A percentile compares a stretch with the other conserved stretches of the same genome.
These are phyloP conservation scores for Boletus pseudo-olivaceus DNA, from an alignment of 768 basidiomycete genomes.

Conservation along the genomic window DNA sequence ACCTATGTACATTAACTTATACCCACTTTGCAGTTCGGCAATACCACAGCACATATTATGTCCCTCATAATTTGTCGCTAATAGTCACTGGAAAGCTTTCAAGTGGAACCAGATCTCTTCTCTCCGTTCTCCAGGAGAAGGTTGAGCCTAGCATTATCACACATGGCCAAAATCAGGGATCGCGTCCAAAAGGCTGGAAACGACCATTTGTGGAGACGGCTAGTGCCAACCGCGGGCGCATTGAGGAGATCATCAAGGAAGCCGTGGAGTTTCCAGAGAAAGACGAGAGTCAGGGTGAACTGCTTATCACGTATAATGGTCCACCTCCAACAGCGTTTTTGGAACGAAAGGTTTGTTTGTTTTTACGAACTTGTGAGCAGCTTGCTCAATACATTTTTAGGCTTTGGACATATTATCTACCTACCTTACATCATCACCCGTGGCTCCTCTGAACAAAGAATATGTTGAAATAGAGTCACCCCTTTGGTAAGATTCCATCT, in stretches of 20 bases:
- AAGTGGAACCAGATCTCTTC: slow-evolving; percentile 67
- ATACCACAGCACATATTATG: slow-evolving; percentile 87
- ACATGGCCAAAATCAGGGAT: slow-evolving; percentile 69
- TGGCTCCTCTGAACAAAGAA: slow-evolving; percentile 83
- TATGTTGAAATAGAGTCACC: slow-evolving; percentile 91
- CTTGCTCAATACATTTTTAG: slow-evolving; percentile 32
- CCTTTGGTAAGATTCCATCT: slow-evolving; percentile 55
- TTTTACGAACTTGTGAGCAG: neutral
- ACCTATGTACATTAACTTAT: slow-evolving; percentile 14
- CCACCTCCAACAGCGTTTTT: slow-evolving; percentile 70
- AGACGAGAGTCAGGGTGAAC: slow-evolving; percentile 92
- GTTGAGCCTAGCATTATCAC: slow-evolving; percentile 79
- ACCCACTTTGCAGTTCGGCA: slow-evolving; percentile 59
- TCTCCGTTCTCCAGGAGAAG: slow-evolving; percentile 76
- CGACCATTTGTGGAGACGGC: slow-evolving; percentile 90
- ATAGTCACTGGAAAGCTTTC: slow-evolving; percentile 87
- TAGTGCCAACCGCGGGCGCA: slow-evolving; percentile 58
- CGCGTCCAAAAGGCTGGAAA: slow-evolving; percentile 79
- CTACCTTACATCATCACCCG: slow-evolving; percentile 84
- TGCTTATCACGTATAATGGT: slow-evolving; percentile 74
- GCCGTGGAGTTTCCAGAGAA: slow-evolving; percentile 92
- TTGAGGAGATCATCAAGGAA: slow-evolving; percentile 53
- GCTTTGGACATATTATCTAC: slow-evolving; percentile 83
- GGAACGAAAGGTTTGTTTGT: slow-evolving; percentile 55
- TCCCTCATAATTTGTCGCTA: slow-evolving; percentile 89